These are phyloP conservation scores for Candida arabinofermentans DNA, from an alignment of 805 yeast genomes.

Conservation along the genomic window DNA sequence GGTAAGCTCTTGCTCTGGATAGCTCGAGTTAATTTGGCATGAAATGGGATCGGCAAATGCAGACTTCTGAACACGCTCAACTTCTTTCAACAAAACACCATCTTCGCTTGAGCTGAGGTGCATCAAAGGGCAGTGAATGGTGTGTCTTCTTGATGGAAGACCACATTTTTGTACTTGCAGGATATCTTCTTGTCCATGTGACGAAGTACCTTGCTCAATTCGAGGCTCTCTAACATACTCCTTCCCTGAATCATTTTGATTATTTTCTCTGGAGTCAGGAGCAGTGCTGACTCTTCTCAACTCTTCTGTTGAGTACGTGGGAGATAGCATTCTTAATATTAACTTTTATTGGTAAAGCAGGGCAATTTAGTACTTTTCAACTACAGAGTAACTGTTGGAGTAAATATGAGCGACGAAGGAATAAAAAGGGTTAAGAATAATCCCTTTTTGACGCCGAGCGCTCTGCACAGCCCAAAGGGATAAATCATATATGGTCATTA, in stretches of 20 bases:
- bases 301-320: not conserved
- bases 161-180: not conserved
- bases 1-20: slow-evolving; percentile 7
- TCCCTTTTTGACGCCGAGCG: too few species aligned
- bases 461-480: too few species aligned
- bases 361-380: too few species aligned
- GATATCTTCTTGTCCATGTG: not conserved
- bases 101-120: not conserved
- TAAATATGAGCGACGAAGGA: too few species aligned
- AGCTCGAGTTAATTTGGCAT: slow-evolving; percentile 6
- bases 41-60: not conserved
- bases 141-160: not conserved
- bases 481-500: too few species aligned
- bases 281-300: slow-evolving; percentile 9
- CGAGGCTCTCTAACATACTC: too few species aligned
- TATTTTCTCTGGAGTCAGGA: too few species aligned
- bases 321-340: not conserved
- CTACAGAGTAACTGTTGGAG: too few species aligned
- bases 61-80: not conserved
- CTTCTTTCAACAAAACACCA: not conserved
- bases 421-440: too few species aligned
- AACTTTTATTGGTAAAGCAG: too few species aligned
- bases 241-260: too few species aligned
- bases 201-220: not conserved
- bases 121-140: not conserved